Percentiles rank a stretch among this genome's conserved stretches.
Conservation (phyloP, 1,284 basidiomycete genomes). For the Ustilago vetiveriae region DNA sequence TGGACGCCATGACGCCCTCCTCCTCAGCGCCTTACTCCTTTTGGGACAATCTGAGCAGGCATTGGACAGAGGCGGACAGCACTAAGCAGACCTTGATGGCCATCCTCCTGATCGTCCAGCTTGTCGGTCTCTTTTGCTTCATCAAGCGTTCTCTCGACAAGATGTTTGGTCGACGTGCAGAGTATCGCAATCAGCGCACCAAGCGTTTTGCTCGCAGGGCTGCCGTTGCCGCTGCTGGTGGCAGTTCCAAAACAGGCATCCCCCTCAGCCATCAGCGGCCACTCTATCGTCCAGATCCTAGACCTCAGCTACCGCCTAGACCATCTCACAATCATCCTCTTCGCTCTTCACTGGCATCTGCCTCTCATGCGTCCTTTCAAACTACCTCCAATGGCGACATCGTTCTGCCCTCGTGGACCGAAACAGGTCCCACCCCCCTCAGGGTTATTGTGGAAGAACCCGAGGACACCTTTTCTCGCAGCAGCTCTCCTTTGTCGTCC, state of each 20-base stretch:
- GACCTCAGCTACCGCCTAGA: slow-evolving; percentile 37
- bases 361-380: slow-evolving; percentile 12
- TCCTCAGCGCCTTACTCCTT: slow-evolving; percentile 12
- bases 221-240: slow-evolving; percentile 41
- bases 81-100: slow-evolving; percentile 52
- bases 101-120: slow-evolving; percentile 35
- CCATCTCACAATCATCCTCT: slow-evolving; percentile 32
- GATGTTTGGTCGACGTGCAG: slow-evolving; percentile 39
- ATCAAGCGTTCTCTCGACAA: slow-evolving; percentile 47
- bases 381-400: slow-evolving; percentile 42
- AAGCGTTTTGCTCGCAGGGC: slow-evolving; percentile 39
- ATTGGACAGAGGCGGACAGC: slow-evolving; percentile 43
- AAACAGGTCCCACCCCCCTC: slow-evolving; percentile 39
- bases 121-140: slow-evolving; percentile 26
- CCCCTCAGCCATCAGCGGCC: slow-evolving; percentile 45
- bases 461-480: slow-evolving; percentile 22
- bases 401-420: slow-evolving; percentile 44
- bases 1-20: slow-evolving; percentile 11
- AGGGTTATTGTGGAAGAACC: slow-evolving; percentile 50
- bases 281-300: slow-evolving; percentile 33
- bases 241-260: slow-evolving; percentile 26
- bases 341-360: slow-evolving; percentile 7
- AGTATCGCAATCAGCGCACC: slow-evolving; percentile 45
- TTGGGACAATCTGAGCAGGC: slow-evolving; percentile 27
- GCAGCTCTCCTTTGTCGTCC: slow-evolving; percentile 18